Evolutionary conservation across 1,139 yeast species (phyloP), one percentile per base, ranked within the genome.

Genomic region (Yamadazyma trypodendri): DNA sequence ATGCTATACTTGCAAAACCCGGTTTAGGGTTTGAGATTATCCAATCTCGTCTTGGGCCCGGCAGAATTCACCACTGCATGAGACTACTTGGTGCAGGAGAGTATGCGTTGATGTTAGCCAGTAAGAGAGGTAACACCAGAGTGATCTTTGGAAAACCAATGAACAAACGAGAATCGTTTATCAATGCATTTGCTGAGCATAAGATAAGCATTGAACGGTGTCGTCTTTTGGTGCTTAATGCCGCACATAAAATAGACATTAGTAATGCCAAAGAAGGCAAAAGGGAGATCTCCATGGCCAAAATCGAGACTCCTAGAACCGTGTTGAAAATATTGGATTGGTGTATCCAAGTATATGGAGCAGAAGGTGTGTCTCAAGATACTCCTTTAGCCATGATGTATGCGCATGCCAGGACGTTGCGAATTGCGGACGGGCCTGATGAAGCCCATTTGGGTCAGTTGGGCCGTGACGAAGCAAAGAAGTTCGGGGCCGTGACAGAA

Each of bases 381-480:
- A 74, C 81, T 11, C 81, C 77, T 39, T 65, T 82, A 51, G 80
- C 86, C 1, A 59, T 72, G 43, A 61, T 75, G 63, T 82, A 75
- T 58, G 78, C 81, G 22, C 61, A 61, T 44, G 68, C 76, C 42
- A 68, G 88, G 56, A 79, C 84, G 28, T 68, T 81, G 42, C 65
- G 87, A 44, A 77, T 81, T 42, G 87, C 88, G 13, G 89, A 82
- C 55, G 87, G 88, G 7, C 88, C 89, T 2, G 88, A 81, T 60
- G 88, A 81, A 59, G 84, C 84, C 6, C 87, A 82, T 56, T 63
- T 79, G 56, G 65, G 66, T 47, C 87, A 81, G 58, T 65, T 81
- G 49, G 86, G 78, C 9, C 63, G 77, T 40, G 56, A 61, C 31
- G 75, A 72, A 42, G 60, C 67, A 23, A 68, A 68, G 49, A 50